A percentile compares a stretch with the other conserved stretches of the same genome.
These are phyloP conservation scores for Eucalyptus globulus DNA, from an alignment of 345 rosid genomes.

Conservation along the genomic window DNA sequence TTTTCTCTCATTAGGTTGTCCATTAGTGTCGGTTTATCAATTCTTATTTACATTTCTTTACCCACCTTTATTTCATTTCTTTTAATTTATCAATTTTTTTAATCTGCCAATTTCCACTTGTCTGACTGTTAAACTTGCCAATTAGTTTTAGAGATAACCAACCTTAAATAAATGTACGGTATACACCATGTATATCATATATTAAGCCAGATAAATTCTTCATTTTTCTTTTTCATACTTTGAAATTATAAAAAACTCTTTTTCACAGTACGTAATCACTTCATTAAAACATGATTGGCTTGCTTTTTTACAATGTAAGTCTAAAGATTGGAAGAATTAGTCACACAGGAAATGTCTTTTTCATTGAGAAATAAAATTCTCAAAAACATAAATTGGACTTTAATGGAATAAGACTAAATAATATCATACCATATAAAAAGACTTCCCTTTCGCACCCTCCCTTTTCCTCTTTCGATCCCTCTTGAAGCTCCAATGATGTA, in stretches of 20 bases:
- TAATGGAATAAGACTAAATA: neutral
- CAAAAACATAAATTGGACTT: neutral
- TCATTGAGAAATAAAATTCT: neutral
- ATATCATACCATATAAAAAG: neutral
- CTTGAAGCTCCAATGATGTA: neutral
- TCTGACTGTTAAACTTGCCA: neutral
- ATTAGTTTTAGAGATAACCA: neutral
- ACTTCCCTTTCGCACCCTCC: neutral
- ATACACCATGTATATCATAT: neutral
- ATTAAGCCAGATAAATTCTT: neutral
- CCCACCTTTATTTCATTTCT: neutral
- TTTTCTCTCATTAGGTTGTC: neutral
- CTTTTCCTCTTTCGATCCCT: neutral
- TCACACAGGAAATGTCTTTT: neutral
- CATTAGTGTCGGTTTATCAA: neutral
- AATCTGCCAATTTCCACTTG: neutral
- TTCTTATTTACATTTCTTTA: neutral
- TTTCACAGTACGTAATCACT: neutral
- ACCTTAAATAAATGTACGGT: neutral
- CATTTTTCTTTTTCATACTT: neutral
- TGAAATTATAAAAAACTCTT: neutral
- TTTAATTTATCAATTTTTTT: neutral
- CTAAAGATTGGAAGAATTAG: neutral
- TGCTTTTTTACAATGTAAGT: neutral
- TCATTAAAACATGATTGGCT: neutral